These are phyloP conservation scores for Logfia minima DNA, from an alignment of 129 eudicot genomes.

Conservation along the genomic window DNA sequence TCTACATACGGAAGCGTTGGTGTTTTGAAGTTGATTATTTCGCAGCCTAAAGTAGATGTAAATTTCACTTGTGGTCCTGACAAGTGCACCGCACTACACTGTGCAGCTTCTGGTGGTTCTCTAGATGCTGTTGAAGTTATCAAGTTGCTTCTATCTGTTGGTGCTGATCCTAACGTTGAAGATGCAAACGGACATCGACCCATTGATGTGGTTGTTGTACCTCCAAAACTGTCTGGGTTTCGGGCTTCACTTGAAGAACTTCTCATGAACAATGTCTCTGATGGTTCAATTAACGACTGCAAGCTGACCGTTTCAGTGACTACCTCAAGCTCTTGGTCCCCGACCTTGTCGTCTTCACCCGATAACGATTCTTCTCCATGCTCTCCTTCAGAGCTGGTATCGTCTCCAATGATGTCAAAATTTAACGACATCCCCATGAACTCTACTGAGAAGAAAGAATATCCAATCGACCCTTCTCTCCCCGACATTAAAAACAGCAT, in stretches of 20 bases:
- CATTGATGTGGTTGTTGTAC: slow-evolving; percentile 57
- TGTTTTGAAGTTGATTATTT: slow-evolving; percentile 55
- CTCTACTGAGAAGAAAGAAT: slow-evolving; percentile 70
- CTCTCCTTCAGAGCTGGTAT: slow-evolving; percentile 55
- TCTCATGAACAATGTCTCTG: slow-evolving; percentile 45
- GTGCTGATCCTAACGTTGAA: slow-evolving; percentile 65
- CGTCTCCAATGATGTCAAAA: slow-evolving; percentile 54
- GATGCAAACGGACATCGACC: slow-evolving; percentile 74
- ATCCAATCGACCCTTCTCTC: slow-evolving; percentile 78
- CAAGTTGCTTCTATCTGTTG: slow-evolving; percentile 60
- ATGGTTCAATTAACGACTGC: slow-evolving; percentile 48
- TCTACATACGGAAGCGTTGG: slow-evolving; percentile 76
- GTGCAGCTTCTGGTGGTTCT: slow-evolving; percentile 86
- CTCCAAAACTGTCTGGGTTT: slow-evolving; percentile 52
- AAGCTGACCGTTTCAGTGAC: slow-evolving; percentile 49
- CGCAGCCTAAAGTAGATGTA: slow-evolving; percentile 60
- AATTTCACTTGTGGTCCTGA: slow-evolving; percentile 61
- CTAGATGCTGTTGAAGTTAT: slow-evolving; percentile 55
- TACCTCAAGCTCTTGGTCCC: slow-evolving; percentile 53
- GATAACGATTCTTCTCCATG: slow-evolving; percentile 67
- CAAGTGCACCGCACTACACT: slow-evolving; percentile 78
- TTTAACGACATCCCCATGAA: slow-evolving; percentile 42
- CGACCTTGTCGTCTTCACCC: slow-evolving; percentile 62
- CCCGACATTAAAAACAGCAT: slow-evolving; percentile 85
- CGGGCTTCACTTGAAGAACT: slow-evolving; percentile 58